These are phyloP conservation scores for Blastobotrys petasosporus DNA, from an alignment of 1,139 yeast genomes.

Conservation along the genomic window DNA sequence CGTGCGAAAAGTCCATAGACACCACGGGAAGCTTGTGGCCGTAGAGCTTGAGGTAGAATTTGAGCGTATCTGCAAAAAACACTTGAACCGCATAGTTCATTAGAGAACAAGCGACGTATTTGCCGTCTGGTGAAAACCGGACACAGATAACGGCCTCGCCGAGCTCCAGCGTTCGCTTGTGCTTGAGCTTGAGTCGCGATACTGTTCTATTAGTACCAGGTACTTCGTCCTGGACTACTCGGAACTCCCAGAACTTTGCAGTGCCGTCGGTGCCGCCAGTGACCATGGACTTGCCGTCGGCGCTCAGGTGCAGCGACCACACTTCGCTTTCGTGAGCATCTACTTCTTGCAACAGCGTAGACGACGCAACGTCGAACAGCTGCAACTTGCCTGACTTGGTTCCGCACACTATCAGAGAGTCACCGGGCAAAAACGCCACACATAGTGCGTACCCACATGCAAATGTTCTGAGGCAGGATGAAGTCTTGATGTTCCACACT, in stretches of 20 bases:
- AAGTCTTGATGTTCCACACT: slow-evolving; percentile 76
- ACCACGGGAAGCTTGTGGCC: slow-evolving; percentile 89
- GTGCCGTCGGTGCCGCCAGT: slow-evolving; percentile 94
- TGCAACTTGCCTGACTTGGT: slow-evolving; percentile 83
- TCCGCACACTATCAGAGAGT: slow-evolving; percentile 80
- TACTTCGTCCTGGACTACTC: slow-evolving; percentile 56
- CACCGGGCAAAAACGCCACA: slow-evolving; percentile 85
- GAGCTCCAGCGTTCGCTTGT: slow-evolving; percentile 74
- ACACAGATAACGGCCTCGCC: slow-evolving; percentile 81
- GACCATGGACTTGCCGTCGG: slow-evolving; percentile 77
- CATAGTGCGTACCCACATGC: slow-evolving; percentile 85
- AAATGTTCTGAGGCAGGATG: slow-evolving; percentile 75
- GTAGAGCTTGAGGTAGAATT: slow-evolving; percentile 79
- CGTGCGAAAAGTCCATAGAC: slow-evolving; percentile 82
- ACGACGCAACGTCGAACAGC: slow-evolving; percentile 78
- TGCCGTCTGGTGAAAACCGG: slow-evolving; percentile 75
- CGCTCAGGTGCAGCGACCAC: slow-evolving; percentile 84
- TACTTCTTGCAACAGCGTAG: slow-evolving; percentile 62
- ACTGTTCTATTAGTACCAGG: slow-evolving; percentile 60
- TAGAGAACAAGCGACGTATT: slow-evolving; percentile 72
- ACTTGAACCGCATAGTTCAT: slow-evolving; percentile 93
- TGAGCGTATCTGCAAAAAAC: slow-evolving; percentile 77
- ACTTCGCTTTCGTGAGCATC: slow-evolving; percentile 63
- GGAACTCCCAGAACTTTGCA: slow-evolving; percentile 84
- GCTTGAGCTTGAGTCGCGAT: slow-evolving; percentile 55